phyloP scores from a whole-genome alignment of 495 filamentous ascomycete genomes.

The Darksidea phi region DNA sequence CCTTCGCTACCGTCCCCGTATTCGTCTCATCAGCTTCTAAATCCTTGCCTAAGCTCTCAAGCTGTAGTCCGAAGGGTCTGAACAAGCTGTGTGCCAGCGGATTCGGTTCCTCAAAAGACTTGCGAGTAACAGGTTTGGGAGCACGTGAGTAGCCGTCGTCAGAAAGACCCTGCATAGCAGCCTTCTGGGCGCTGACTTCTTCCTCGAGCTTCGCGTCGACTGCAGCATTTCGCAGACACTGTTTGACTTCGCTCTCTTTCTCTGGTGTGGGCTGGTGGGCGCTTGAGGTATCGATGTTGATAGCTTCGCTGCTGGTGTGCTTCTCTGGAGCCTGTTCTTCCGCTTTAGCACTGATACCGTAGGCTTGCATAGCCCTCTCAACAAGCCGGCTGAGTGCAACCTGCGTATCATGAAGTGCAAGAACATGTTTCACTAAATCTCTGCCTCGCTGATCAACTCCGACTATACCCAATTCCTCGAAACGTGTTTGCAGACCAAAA shows the following conservation, averaged over 20 bases:
- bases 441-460: background rate
- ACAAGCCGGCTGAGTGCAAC: constrained; percentile 10
- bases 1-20: background rate
- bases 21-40: background rate
- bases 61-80: constrained; percentile 16
- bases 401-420: constrained; percentile 22
- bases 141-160: constrained; percentile 20
- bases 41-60: constrained; percentile 15
- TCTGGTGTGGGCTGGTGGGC: background rate
- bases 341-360: background rate
- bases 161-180: constrained; percentile 26
- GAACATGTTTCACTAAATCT: constrained; percentile 10
- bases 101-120: constrained; percentile 2
- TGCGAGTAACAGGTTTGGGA: constrained; percentile 3
- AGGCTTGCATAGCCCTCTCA: constrained; percentile 1
- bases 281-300: background rate
- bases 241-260: background rate
- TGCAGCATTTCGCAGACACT: background rate
- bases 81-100: constrained; percentile 24
- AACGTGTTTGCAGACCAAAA: constrained; percentile 3
- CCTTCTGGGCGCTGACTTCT: constrained; percentile 17
- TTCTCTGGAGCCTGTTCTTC: background rate
- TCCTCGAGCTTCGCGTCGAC: constrained; percentile 5
- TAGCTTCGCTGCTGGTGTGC: background rate
- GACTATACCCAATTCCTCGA: background rate